Evolutionary conservation across 164 flowering plant genomes (phyloP), one percentile per base, ranked within the genome.

Genomic region (Vitis cinerea): DNA sequence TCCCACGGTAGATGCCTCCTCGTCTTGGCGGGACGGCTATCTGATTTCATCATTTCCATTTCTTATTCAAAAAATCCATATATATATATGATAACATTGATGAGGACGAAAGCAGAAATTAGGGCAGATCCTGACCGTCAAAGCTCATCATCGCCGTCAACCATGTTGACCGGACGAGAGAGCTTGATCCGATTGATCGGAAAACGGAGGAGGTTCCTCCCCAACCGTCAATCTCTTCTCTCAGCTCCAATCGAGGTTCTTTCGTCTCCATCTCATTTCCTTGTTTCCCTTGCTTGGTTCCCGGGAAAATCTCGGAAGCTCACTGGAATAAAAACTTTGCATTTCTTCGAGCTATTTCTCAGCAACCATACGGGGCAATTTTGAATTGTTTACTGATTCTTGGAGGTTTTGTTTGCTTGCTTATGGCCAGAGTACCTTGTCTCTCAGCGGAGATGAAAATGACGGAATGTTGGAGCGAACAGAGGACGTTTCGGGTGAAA

Each of bases 111-210:
- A 61, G 15, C 44, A 61, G 9, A 57, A 23, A 3, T 23, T 27
- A 61, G 29, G 16, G 56, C 56, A 12, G n/a, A 53, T 53, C 56
- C 15, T 53, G 7, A 53, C n/a, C n/a, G 8, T 53, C 15, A n/a
- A 37, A 69, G 15, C 59, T 61, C 60, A 53, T 61, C 15, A 9
- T 17, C 50, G 12, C 8, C 54, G 31, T 2, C 29, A 50, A 14
- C 29, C 29, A 89, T 89, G 97, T 73, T 93, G 56, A 83, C 70
- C 0, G 98, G 98, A 10, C 71, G 90, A 66, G 94, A 87, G 61
- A 92, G 94, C 81, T 70, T 94, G 73, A 68, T 76, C 66, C 79
- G 97, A 67, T 69, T 92, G 58, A 72, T 94, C 72, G 98, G 98
- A 7, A 87, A 84, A 74, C 92, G 97, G 16, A 81, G 97, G 27